Evolutionary conservation across 768 basidiomycete genomes (phyloP).

Genomic region (Suillus fuscotomentosus): DNA sequence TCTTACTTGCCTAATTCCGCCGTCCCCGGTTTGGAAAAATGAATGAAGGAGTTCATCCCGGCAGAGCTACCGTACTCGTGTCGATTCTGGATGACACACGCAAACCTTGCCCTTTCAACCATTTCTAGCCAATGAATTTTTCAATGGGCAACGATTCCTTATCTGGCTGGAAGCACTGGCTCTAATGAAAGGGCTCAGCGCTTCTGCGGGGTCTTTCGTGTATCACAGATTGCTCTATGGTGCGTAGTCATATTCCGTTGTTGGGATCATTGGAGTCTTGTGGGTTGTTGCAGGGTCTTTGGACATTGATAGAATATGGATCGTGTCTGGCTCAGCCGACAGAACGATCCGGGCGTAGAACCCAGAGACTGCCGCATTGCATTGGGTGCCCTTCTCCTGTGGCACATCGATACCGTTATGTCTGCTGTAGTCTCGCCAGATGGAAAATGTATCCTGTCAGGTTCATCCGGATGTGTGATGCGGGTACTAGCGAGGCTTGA

Average conservation of each 20-base stretch:
- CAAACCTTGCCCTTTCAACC: not conserved
- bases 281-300: not conserved
- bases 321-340: not conserved
- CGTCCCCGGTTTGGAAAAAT: conserved; percentile 1
- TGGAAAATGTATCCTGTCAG: not conserved
- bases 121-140: not conserved
- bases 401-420: not conserved
- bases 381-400: conserved; percentile 11
- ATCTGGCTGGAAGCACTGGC: conserved; percentile 8
- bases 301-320: too few relatives aligned
- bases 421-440: not conserved
- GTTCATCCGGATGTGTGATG: conserved; percentile 23
- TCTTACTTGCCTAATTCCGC: conserved; percentile 6
- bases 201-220: not conserved
- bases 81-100: conserved; percentile 19
- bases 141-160: conserved; percentile 6
- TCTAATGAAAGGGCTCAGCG: not conserved
- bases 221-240: not conserved
- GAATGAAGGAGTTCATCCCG: conserved; percentile 22
- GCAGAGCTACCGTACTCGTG: conserved; percentile 15
- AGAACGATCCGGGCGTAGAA: conserved; percentile 20
- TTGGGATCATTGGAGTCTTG: not conserved
- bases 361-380: not conserved
- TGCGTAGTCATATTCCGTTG: not conserved
- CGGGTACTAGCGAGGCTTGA: not conserved